phyloP scores from a whole-genome alignment of 2,329 filamentous ascomycete species.

The Pseudogymnoascus sp. region DNA sequence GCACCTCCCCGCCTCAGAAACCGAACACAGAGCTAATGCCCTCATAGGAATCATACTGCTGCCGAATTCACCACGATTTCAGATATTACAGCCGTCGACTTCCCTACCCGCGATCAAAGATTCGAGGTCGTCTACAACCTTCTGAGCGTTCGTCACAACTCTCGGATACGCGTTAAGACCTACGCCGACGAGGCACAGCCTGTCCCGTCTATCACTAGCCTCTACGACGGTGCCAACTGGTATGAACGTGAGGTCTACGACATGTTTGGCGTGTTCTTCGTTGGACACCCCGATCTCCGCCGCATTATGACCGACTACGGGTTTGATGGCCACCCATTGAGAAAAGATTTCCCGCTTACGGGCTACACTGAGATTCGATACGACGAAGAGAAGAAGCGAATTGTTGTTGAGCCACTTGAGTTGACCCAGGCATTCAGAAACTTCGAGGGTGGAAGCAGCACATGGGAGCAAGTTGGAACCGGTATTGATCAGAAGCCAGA shows the following conservation, averaged over 20 bases:
- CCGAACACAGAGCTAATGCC: conserved; percentile 14
- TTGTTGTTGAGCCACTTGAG: conserved; percentile 95
- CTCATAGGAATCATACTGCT: conserved; percentile 70
- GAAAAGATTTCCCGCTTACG: conserved; percentile 96
- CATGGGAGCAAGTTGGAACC: conserved; percentile 62
- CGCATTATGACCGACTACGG: conserved; percentile 99
- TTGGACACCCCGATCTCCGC: conserved; percentile 87
- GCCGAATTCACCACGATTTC: conserved; percentile 93
- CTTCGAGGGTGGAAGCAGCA: conserved; percentile 80
- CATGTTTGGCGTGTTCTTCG: conserved; percentile 94
- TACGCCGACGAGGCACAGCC: conserved; percentile 95
- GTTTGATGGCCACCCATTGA: conserved; percentile 92
- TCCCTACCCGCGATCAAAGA: conserved; percentile 86
- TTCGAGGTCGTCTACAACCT: conserved; percentile 99
- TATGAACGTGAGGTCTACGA: conserved; percentile 98
- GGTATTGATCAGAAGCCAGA: conserved; percentile 77
- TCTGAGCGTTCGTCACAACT: conserved; percentile 91
- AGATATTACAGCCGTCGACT: conserved; percentile 91
- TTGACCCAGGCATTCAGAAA: conserved; percentile 98
- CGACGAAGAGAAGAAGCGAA: conserved; percentile 99
- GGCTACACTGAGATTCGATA: conserved; percentile 97
- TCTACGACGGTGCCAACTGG: conserved; percentile 97
- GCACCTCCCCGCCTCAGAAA: neutral
- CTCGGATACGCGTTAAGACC: conserved; percentile 94
- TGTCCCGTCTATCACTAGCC: conserved; percentile 74